Evolutionary conservation across 352 stramenopile species (phyloP).

Genomic region (Pythium scleroteichum): DNA sequence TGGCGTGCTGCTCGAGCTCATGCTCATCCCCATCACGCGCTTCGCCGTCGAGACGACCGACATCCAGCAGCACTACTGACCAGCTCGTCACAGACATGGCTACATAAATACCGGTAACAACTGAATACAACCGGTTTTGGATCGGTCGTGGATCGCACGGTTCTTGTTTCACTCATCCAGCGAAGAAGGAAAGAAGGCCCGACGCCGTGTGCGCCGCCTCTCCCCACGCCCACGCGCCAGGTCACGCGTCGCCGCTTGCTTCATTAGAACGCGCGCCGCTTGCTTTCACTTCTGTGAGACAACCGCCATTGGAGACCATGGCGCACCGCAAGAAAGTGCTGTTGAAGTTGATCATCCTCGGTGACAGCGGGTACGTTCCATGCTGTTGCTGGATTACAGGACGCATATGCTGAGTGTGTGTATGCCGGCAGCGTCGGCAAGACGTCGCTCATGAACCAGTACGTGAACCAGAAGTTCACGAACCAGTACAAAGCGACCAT

Average conservation of each 20-base stretch:
- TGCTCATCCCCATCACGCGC: slow-evolving; percentile 54
- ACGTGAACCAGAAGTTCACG: slow-evolving; percentile 98
- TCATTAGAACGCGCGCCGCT: neutral
- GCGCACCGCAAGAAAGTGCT: slow-evolving; percentile 95
- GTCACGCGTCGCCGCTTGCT: neutral
- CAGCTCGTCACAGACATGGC: slow-evolving; percentile 12
- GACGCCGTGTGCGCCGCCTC: neutral
- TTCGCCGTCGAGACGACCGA: slow-evolving; percentile 20
- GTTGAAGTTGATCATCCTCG: slow-evolving; percentile 98
- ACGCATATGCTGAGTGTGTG: neutral
- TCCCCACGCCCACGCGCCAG: neutral
- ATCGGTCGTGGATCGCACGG: slow-evolving; percentile 15
- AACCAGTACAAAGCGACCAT: slow-evolving; percentile 99
- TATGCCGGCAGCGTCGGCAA: slow-evolving; percentile 92
- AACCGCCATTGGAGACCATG: slow-evolving; percentile 36
- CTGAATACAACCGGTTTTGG: slow-evolving; percentile 11
- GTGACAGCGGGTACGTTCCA: slow-evolving; percentile 92
- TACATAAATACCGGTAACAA: slow-evolving; percentile 30
- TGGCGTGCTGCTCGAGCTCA: slow-evolving; percentile 47
- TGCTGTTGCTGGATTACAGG: neutral
- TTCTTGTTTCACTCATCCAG: slow-evolving; percentile 8
- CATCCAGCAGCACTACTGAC: neutral
- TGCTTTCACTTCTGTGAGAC: neutral
- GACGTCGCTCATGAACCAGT: slow-evolving; percentile 99
- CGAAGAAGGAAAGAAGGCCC: slow-evolving; percentile 3